Evolutionary conservation across 1,284 basidiomycete genomes (phyloP), one percentile per base, ranked within the genome.

Genomic region (Cryptococcus sp.): DNA sequence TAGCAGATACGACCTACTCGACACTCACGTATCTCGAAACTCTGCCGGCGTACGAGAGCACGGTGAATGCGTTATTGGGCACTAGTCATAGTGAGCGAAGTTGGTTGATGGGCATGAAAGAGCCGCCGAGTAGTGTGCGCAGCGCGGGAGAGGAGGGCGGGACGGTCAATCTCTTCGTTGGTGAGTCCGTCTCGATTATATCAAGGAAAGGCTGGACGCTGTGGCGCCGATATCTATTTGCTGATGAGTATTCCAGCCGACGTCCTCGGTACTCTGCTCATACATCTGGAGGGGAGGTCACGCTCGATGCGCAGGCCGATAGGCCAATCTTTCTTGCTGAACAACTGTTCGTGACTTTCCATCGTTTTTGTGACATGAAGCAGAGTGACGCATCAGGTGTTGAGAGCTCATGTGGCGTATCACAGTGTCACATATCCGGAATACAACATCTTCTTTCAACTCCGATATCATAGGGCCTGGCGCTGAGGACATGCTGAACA

Each of bases 21-120:
- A 77, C 74, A 0, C 60, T 80, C 22, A 62, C 68, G 6, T 79
- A 77, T 58, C 66, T 80, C 17, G 75, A 79, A 47, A 70, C 65
- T 2, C 52, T 79, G 27, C 75, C 74, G 10, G 47, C 57, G 16
- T 77, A 75, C 51, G 73, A 72, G 23, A 44, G 56, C 16, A 65
- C 69, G 0, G 71, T 78, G 2, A 72, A 72, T 31, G 60, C 63
- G 5, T 62, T 80, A 5, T 64, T 79, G 35, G 62, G 64, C 3
- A 65, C 63, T 39, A 68, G 65, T 42, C 72, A 75, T 25, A 73
- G 68, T 5, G 78, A 80, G 57, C 68, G 79, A 41, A 77, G 76
- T 54, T 80, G 79, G 79, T 69, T 80, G 50, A 80, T 80, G 79
- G 79, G 79, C 38, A 67, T 70, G 25, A 71, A 69, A 16, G 70